Base-by-base conservation (phyloP, 495 filamentous ascomycete genomes). In the Hyphodiscus hymeniophilus region DNA sequence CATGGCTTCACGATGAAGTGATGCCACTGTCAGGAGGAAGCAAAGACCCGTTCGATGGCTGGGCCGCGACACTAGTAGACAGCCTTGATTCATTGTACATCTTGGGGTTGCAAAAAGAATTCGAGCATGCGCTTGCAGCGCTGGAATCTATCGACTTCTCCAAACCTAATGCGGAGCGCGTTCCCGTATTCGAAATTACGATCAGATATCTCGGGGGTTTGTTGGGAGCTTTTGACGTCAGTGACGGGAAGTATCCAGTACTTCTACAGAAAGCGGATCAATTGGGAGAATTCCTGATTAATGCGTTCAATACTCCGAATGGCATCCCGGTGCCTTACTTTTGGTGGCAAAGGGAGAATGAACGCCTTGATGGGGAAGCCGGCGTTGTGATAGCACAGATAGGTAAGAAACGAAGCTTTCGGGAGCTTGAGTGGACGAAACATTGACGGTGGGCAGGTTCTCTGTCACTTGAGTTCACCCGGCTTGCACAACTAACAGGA, bases 291-390 rank as follows among this genome's bases (percentile, higher is more conserved):
- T 74, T 97, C 22, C 60, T 96, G 39, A 92, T 89, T 67, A 79
- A 84, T 34, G 80, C 84, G 8, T 97, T 97, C 63, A 90, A 97
- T 63, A 96, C 91, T 3, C 89, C 89, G 0, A 96, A 96, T 59
- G 79, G 88, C 42, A 91, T 97, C 87, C 91, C 91, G 7, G 61
- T 85, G 12, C 79, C 90, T 3, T 89, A 80, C 62, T 95, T 92
- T 63, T 71, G 77, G 38, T 95, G 87, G 87, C 75, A 77, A 21
- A 85, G 87, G 62, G 85, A n/a, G 79, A 89, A 2, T 89, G 80
- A 41, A 7, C 38, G 3, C 6, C 38, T 41, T 17, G 18, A 10
- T 31, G 40, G 21, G 26, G 17, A 42, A 24, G 24, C 16, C n/a
- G 15, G 38, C 22, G n/a, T n/a, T n/a, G n/a, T n/a, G n/a, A n/a